Conservation (phyloP, 345 rosid genomes). For the Gossypium stocksii region DNA sequence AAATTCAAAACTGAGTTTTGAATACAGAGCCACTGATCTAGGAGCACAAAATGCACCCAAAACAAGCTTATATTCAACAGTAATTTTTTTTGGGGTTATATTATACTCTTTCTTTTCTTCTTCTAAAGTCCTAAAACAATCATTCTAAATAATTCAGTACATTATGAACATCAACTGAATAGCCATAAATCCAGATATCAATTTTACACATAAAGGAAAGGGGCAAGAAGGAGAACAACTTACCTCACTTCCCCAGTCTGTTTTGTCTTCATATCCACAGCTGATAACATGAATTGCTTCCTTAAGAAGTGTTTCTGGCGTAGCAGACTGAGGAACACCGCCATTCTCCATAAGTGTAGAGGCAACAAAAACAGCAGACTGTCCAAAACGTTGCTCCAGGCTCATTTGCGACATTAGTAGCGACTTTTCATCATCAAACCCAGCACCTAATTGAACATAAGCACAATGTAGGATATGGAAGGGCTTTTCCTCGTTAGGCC, state of each 20-base stretch:
- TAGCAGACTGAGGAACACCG: slow-evolving; percentile 83
- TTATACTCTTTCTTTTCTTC: neutral
- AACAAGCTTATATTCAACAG: neutral
- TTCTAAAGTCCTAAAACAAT: neutral
- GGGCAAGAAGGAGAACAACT: neutral
- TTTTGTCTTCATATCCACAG: slow-evolving; percentile 90
- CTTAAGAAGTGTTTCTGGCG: slow-evolving; percentile 82
- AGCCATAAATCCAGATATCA: neutral
- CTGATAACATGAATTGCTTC: slow-evolving; percentile 97
- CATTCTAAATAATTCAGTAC: neutral
- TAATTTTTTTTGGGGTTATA: neutral
- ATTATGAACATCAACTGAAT: neutral
- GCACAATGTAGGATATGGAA: neutral
- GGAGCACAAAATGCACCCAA: neutral
- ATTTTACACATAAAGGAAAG: neutral
- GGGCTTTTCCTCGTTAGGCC: neutral
- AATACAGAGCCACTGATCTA: neutral
- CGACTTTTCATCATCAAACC: slow-evolving; percentile 93
- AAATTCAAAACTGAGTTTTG: neutral
- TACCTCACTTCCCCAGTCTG: slow-evolving; percentile 92
- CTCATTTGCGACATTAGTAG: slow-evolving; percentile 91
- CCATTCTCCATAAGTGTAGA: slow-evolving; percentile 95
- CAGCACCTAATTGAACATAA: slow-evolving; percentile 56
- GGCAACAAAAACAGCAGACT: slow-evolving; percentile 88
- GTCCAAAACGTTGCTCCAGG: slow-evolving; percentile 89